Percentiles rank a stretch among this genome's conserved stretches.
phyloP scores from a whole-genome alignment of 164 flowering plant genomes.

The Berberis vulgaris region DNA sequence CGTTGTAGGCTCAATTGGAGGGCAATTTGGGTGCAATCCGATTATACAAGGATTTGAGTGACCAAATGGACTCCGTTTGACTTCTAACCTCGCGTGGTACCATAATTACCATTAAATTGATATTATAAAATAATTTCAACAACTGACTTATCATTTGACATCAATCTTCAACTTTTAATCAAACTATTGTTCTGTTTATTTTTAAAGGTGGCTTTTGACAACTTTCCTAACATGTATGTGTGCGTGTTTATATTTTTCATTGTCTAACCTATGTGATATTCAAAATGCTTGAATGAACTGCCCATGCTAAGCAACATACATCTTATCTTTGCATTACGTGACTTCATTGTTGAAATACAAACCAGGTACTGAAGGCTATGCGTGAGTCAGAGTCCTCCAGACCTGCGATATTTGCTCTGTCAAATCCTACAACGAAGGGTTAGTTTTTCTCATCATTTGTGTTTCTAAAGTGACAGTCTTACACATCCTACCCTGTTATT shows the following conservation, averaged over 20 bases:
- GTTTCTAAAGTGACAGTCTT: neutral
- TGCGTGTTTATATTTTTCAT: neutral
- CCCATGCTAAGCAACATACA: neutral
- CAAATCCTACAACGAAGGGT: constrained; percentile 98
- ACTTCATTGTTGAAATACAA: neutral
- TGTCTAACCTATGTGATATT: neutral
- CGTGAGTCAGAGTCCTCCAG: constrained; percentile 69
- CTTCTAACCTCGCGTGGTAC: too few species aligned
- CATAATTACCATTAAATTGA: too few species aligned
- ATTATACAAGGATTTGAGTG: too few species aligned
- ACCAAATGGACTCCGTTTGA: too few species aligned
- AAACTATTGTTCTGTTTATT: too few species aligned
- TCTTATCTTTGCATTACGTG: neutral
- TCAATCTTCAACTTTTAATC: too few species aligned
- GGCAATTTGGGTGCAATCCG: too few species aligned
- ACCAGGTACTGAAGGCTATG: constrained; percentile 91
- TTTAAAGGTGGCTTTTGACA: too few species aligned
- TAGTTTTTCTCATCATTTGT: neutral
- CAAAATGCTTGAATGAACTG: neutral
- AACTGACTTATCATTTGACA: too few species aligned
- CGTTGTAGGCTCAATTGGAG: too few species aligned
- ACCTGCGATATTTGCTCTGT: constrained; percentile 99
- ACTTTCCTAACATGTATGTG: too few species aligned
- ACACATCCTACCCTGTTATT: neutral
- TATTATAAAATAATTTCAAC: too few species aligned